phyloP scores from a whole-genome alignment of 495 filamentous ascomycete genomes.

The Trypethelium eluteriae region DNA sequence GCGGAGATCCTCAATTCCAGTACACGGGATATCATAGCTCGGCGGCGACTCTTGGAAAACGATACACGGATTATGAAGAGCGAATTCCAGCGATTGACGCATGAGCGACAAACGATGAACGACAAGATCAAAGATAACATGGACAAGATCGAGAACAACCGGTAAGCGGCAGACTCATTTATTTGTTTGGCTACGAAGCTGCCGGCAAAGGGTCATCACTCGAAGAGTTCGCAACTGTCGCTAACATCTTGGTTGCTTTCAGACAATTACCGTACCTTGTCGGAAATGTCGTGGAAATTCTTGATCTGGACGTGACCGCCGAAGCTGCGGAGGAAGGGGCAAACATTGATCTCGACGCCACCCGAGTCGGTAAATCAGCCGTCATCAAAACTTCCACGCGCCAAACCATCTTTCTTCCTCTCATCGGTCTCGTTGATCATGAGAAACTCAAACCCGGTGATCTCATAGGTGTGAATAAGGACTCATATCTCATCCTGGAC shows the following conservation, averaged over 20 bases:
- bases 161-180: constrained; percentile 47
- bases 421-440: constrained; percentile 95
- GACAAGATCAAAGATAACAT: constrained; percentile 99
- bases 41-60: constrained; percentile 84
- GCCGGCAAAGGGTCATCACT: not conserved
- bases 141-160: constrained; percentile 98
- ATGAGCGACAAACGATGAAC: constrained; percentile 88
- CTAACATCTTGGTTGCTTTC: constrained; percentile 14
- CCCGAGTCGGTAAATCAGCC: constrained; percentile 91
- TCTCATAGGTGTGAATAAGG: constrained; percentile 97
- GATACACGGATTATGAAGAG: constrained; percentile 97
- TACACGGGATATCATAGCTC: constrained; percentile 87
- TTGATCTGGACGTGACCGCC: constrained; percentile 92
- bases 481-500: constrained; percentile 97
- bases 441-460: constrained; percentile 88
- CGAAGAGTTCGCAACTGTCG: not conserved
- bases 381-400: constrained; percentile 99
- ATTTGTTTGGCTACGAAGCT: not conserved
- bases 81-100: constrained; percentile 86
- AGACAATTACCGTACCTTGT: constrained; percentile 98
- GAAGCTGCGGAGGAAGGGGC: constrained; percentile 95
- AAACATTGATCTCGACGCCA: constrained; percentile 97
- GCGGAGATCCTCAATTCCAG: constrained; percentile 81
- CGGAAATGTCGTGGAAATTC: constrained; percentile 92
- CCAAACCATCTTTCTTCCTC: constrained; percentile 96